These are phyloP conservation scores for Wickerhamiella shivajii DNA, from an alignment of 805 yeast species.

Conservation along the genomic window DNA sequence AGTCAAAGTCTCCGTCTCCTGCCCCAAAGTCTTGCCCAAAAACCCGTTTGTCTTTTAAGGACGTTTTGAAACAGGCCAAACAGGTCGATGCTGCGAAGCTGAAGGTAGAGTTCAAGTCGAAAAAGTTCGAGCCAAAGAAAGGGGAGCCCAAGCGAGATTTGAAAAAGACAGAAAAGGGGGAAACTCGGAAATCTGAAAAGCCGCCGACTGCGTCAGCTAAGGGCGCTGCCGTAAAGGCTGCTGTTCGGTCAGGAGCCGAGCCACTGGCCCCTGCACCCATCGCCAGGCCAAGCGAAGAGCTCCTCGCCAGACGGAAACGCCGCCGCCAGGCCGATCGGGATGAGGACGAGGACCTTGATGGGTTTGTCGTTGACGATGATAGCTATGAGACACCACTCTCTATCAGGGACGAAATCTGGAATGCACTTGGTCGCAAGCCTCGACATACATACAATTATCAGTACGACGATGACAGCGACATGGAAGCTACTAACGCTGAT, in stretches of 20 bases:
- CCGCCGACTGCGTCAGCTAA: not conserved
- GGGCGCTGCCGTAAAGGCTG: not conserved
- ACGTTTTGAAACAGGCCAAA: slow-evolving; percentile 56
- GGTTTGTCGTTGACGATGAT: slow-evolving; percentile 46
- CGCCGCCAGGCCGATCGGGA: slow-evolving; percentile 19
- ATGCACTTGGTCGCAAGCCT: slow-evolving; percentile 51
- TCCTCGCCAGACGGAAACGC: slow-evolving; percentile 9
- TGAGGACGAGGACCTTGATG: slow-evolving; percentile 37
- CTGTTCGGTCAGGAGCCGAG: not conserved
- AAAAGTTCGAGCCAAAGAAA: slow-evolving; percentile 13
- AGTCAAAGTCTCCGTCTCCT: slow-evolving; percentile 9
- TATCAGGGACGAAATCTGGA: slow-evolving; percentile 82
- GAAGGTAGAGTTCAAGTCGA: slow-evolving; percentile 29
- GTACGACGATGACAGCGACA: slow-evolving; percentile 42
- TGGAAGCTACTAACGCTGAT: slow-evolving; percentile 93
- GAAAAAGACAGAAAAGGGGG: too few relatives aligned
- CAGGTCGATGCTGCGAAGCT: slow-evolving; percentile 37
- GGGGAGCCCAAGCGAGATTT: not conserved
- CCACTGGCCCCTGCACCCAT: slow-evolving; percentile 13
- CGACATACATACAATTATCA: slow-evolving; percentile 30
- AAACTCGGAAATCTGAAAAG: too few relatives aligned
- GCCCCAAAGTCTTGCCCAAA: not conserved
- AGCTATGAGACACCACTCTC: slow-evolving; percentile 39
- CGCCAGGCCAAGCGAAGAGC: slow-evolving; percentile 17
- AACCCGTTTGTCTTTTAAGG: slow-evolving; percentile 52